Evolutionary conservation across 2,329 filamentous ascomycete genomes (phyloP), one percentile per base, ranked within the genome.

Genomic region (Monosporascus sp.): DNA sequence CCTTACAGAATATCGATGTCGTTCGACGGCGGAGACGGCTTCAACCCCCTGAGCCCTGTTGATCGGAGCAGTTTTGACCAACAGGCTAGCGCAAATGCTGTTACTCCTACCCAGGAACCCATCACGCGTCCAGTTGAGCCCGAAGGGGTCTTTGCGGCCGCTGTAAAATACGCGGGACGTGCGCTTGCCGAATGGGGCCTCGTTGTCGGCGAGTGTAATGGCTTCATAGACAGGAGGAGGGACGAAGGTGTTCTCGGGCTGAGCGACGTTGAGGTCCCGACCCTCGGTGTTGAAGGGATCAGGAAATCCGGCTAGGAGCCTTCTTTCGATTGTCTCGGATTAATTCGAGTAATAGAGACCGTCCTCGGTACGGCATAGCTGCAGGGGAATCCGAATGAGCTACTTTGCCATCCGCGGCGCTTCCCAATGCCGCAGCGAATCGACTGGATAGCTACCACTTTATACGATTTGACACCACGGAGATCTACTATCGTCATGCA

Each of bases 171-270:
- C 67, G 76, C 82, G 3, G 90, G 90, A 2, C 79, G 88, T 20
- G 86, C 90, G 0, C 76, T 94, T 45, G 88, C 88, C 0, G 90
- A 94, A 69, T 94, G 90, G 90, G 77, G 79, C 20, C 74, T 89
- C 19, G 81, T 93, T 20, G 83, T 91, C 17, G 81, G 82, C 52
- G 90, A 94, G 67, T 90, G 85, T 73, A 90, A 92, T 71, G 89
- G 84, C 64, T 94, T 93, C 69, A 83, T 91, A 34, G 88, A 93
- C 54, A 78, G 89, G 46, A 80, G 90, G 52, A 84, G 85, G 50
- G 83, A 84, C 47, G 90, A 94, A 66, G 89, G 89, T 45, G 82
- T 91, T 9, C 77, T 82, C 2, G 75, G 76, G 0, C 80, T 90
- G 55, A 77, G 74, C 59, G 83, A 86, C 44, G 84, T 93, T 43